Base-by-base conservation (phyloP, 169 alveolate species). In the Plasmodium coatneyi region DNA sequence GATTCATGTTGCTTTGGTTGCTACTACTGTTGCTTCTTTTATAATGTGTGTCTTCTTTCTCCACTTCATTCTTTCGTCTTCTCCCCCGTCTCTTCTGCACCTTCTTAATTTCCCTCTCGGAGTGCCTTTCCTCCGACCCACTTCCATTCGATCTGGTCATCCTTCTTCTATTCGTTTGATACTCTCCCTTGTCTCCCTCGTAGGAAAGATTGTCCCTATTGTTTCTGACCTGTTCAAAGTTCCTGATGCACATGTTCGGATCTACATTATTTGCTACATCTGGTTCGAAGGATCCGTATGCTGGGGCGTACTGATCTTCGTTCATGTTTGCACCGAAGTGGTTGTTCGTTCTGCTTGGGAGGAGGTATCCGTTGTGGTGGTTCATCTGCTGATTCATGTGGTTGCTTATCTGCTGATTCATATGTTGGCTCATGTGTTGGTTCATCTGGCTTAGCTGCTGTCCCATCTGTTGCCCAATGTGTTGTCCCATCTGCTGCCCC, bases 31-130 rank as follows among this genome's bases (percentile, higher is more conserved):
- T 56, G 36, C 79, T 71, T 28, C 22, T 81, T 81, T 81, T 81
- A 81, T 81, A 81, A 46, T 19, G 36, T 66, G 76, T 19, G n/a
- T 81, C 89, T 19, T 2, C 19, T 12, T 52, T 80, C 3, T 86
- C 93, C 5, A 74, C 22, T 30, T 86, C 93, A 30, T 43, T 74
- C 28, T 86, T 86, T 86, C 93, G 56, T 86, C 86, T 74, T 54
- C 93, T 86, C 43, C 93, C 87, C 1, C 93, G 36, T 36, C 43
- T 86, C 34, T 76, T 86, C 5, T 76, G 86, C 34, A 54, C 49
- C 60, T 86, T 86, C 34, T 74, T 52, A 34, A 25, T 16, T 74
- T 86, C 93, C 66, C 34, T 86, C 4, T 86, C 93, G 0, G 93
- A 86, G 32, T 86, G 22, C 43, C 30, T 74, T 16, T 78, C 93